Base-by-base conservation (phyloP, 164 flowering plant species). In the Akebia trifoliata region DNA sequence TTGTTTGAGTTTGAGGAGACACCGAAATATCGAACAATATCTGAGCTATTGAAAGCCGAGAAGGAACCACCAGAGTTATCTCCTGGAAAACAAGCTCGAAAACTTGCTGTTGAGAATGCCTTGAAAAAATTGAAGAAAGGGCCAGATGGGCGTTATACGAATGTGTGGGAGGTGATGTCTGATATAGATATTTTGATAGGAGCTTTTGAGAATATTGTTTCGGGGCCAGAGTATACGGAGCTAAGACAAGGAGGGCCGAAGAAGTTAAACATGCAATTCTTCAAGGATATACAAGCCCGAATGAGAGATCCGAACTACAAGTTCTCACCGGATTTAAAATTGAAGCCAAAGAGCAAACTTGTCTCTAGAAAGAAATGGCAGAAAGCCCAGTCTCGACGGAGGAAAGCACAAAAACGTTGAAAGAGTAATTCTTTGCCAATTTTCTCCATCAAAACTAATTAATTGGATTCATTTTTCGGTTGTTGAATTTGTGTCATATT, bases 291-390 rank as follows among this genome's bases (percentile, higher is more conserved):
- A 37, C 97, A 90, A 72, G 84, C 86, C n/a, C 76, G 78, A 0
- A 93, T 93, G 97, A 87, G 99, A 64, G 97, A 90, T 75, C 97
- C 99, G 42, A 94, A 85, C 60, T 90, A 74, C 56, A 73, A 85
- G 67, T 94, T 78, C 67, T 81, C 93, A 15, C 86, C 86, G 2
- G 95, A 94, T 72, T 28, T 90, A 37, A 93, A 86, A 73, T 65
- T 93, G 76, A 93, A 84, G 64, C 99, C 96, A 11, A 90, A 94
- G 75, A 90, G 85, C 81, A 90, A 83, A 69, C 48, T 90, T 21
- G 93, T 94, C 20, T 51, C 83, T 0, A 82, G 78, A 70, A 90
- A 83, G 78, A 88, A 81, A 71, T 94, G 87, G 91, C 89, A 84
- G 72, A 90, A 84, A 63, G 65, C 94, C 6, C 77, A 84, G 59